A percentile compares a stretch with the other conserved stretches of the same genome.
Evolutionary conservation across 2,329 filamentous ascomycete species (phyloP).

Genomic region (Thielaviopsis euricoi): DNA sequence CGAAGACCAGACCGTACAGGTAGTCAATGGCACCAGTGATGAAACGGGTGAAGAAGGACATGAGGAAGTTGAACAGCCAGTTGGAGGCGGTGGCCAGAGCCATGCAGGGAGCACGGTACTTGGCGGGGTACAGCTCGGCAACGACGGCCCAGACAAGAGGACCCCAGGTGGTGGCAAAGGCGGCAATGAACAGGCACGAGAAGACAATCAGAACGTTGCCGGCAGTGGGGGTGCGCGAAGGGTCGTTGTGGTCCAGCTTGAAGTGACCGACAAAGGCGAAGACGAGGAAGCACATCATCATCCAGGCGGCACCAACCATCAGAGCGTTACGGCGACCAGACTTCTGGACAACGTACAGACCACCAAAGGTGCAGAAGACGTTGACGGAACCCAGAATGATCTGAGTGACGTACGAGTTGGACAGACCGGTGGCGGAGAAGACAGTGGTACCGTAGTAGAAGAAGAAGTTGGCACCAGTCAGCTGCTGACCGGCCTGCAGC

Average conservation of each 20-base stretch:
- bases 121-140: slow-evolving; percentile 46
- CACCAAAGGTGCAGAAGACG: slow-evolving; percentile 46
- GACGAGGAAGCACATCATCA: slow-evolving; percentile 34
- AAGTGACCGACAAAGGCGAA: slow-evolving; percentile 34
- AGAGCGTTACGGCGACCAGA: slow-evolving; percentile 47
- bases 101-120: slow-evolving; percentile 37
- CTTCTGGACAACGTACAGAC: slow-evolving; percentile 48
- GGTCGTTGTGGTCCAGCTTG: slow-evolving; percentile 24
- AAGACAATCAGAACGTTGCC: slow-evolving; percentile 50
- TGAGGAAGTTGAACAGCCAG: slow-evolving; percentile 50
- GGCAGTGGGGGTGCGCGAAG: slow-evolving; percentile 28
- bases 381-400: slow-evolving; percentile 54
- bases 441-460: slow-evolving; percentile 52
- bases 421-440: slow-evolving; percentile 47
- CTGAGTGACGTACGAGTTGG: slow-evolving; percentile 49
- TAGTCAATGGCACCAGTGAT: slow-evolving; percentile 55
- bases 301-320: slow-evolving; percentile 46
- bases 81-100: slow-evolving; percentile 40
- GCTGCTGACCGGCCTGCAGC: slow-evolving; percentile 49
- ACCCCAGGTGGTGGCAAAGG: slow-evolving; percentile 54
- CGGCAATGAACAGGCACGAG: slow-evolving; percentile 51
- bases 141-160: slow-evolving; percentile 51
- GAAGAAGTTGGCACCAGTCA: slow-evolving; percentile 53
- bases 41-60: slow-evolving; percentile 47
- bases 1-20: slow-evolving; percentile 55